These are phyloP conservation scores for Solanum tarapatanum DNA, from an alignment of 257 asterid genomes.

Conservation along the genomic window DNA sequence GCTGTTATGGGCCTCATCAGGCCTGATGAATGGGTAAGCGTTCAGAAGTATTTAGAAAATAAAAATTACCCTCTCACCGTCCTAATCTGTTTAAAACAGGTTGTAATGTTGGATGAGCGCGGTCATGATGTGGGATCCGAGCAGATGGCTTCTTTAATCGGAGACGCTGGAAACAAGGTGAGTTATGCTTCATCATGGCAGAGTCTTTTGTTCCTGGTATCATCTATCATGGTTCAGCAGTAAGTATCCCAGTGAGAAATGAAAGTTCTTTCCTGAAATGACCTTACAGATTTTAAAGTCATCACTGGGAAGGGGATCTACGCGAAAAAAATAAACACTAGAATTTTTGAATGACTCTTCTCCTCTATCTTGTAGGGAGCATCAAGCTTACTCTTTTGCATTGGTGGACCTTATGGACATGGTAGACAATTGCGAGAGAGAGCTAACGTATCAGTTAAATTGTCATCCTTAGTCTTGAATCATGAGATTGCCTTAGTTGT, in stretches of 20 bases:
- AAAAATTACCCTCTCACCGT: neutral
- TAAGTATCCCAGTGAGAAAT: neutral
- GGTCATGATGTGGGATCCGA: constrained; percentile 53
- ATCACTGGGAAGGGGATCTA: neutral
- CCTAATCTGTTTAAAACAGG: constrained; percentile 25
- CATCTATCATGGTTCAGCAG: neutral
- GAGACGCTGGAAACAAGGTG: constrained; percentile 63
- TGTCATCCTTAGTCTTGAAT: constrained; percentile 73
- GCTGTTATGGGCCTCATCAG: constrained; percentile 47
- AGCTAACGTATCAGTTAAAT: constrained; percentile 47
- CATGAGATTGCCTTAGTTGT: constrained; percentile 83
- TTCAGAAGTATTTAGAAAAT: neutral
- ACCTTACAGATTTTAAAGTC: neutral
- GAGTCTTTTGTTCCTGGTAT: neutral
- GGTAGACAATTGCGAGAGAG: constrained; percentile 57
- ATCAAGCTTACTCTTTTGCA: constrained; percentile 60
- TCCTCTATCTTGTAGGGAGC: constrained; percentile 34
- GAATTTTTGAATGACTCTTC: neutral
- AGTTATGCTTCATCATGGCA: neutral
- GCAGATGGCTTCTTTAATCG: constrained; percentile 69
- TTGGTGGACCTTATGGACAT: constrained; percentile 91
- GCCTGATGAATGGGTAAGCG: constrained; percentile 62
- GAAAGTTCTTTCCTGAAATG: neutral
- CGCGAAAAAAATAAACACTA: neutral
- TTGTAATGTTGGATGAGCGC: constrained; percentile 68